Conservation (phyloP, 805 yeast species). For the Metschnikowia bowlesiae region DNA sequence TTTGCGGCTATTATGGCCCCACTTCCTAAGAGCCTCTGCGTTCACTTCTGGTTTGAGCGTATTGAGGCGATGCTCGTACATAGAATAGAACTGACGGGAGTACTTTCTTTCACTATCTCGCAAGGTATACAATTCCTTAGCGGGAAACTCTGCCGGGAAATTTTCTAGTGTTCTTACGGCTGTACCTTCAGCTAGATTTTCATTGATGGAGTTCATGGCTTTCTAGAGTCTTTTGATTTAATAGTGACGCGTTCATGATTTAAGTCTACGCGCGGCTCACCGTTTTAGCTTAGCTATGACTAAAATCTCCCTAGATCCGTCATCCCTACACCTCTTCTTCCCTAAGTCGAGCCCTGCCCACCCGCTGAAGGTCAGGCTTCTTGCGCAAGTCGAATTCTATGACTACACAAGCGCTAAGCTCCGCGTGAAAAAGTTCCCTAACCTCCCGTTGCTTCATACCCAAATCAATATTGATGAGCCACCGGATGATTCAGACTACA, state of each 20-base stretch:
- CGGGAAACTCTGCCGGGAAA: slow-evolving; percentile 7
- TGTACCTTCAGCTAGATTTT: background rate
- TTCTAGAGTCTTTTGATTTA: background rate
- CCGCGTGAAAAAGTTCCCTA: slow-evolving; percentile 17
- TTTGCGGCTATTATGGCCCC: slow-evolving; percentile 47
- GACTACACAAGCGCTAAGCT: slow-evolving; percentile 11
- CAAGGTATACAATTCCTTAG: slow-evolving; percentile 19
- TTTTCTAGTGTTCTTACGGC: background rate
- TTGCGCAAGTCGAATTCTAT: slow-evolving; percentile 27
- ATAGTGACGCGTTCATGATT: slow-evolving; percentile 1
- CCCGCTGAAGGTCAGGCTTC: slow-evolving; percentile 21
- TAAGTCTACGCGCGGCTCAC: slow-evolving; percentile 1
- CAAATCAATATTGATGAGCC: slow-evolving; percentile 12
- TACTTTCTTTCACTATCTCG: slow-evolving; percentile 25
- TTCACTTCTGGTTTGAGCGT: slow-evolving; percentile 31
- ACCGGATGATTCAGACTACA: background rate
- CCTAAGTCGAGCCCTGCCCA: slow-evolving; percentile 22
- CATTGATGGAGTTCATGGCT: slow-evolving; percentile 9
- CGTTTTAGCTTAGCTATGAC: slow-evolving; percentile 21
- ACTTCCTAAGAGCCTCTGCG: slow-evolving; percentile 35
- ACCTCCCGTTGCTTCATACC: slow-evolving; percentile 13
- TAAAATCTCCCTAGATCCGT: slow-evolving; percentile 26
- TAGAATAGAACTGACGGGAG: slow-evolving; percentile 37
- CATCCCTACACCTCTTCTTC: slow-evolving; percentile 15
- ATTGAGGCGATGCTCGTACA: slow-evolving; percentile 40